Base-by-base conservation (phyloP, 106 monocot species). In the Dioscorea alata region DNA sequence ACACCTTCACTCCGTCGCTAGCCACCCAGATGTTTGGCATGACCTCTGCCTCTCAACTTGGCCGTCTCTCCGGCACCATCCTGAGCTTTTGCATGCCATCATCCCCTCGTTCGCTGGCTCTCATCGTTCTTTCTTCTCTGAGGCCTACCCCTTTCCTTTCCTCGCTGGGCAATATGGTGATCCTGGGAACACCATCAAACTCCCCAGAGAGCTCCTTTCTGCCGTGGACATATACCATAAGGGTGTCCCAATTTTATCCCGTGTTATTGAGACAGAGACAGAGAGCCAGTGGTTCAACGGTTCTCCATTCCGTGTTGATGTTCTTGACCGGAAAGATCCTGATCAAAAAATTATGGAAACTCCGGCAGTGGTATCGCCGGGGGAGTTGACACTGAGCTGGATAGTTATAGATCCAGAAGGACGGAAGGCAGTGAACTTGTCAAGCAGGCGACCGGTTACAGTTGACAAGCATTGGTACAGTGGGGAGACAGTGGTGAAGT, bases 181-280 rank as follows among this genome's bases (percentile, higher is more conserved):
- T 42, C 2, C 4, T 23, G 21, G 1, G 32, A 20, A 18, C 34
- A 59, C 31, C 7, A 23, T 1, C 48, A 7, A 33, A 21, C 71
- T 50, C 32, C 82, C 78, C 15, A 33, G 25, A 13, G 6, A 52
- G 22, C 66, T 97, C 18, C 62, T 92, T 64, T 92, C 84, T 7
- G 92, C 96, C 52, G 79, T 97, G 19, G 91, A 97, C 23, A 64
- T 97, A 49, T 76, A 69, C 86, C 79, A 84, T 68, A 25, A 33
- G 4, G 84, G 68, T 57, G 14, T n/a, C 18, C 76, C 74, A 18
- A 24, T 97, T 65, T 72, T 89, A 53, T 92, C 96, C 24, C 59
- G 78, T 21, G 74, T 83, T 42, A 48, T 97, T 21, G 89, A 86
- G 71, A 82, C 78, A 12, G 81, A 86, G 32, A 65, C 89, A 12